Percentiles rank a stretch among this genome's conserved stretches.
These are phyloP conservation scores for Tetrahymena borealis DNA, from an alignment of 73 alveolate species.

Conservation along the genomic window DNA sequence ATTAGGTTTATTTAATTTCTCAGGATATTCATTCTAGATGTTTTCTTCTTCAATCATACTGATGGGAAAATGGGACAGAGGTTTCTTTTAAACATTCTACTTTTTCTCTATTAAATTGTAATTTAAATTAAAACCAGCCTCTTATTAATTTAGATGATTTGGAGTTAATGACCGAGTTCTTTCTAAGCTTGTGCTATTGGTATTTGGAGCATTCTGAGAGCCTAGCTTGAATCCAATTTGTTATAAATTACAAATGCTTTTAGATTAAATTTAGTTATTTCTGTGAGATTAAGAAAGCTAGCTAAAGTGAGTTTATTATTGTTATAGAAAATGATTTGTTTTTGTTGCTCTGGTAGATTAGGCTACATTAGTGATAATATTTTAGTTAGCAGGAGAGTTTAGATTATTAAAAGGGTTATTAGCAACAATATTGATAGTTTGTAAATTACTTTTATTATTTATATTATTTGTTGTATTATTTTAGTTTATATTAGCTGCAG, in stretches of 20 bases:
- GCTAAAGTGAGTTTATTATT: neutral
- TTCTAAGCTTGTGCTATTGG: neutral
- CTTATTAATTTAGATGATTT: no score
- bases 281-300: neutral
- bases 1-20: no score
- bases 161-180: neutral
- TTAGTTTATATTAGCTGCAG: neutral
- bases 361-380: no score
- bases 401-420: no score
- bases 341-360: neutral
- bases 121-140: neutral
- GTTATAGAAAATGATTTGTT: neutral
- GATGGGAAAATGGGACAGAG: no score
- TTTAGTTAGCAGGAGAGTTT: no score
- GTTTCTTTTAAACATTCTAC: neutral
- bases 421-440: no score
- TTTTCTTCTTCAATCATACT: no score
- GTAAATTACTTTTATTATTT: no score
- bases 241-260: neutral
- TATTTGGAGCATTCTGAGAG: neutral
- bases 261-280: neutral
- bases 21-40: no score
- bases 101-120: neutral
- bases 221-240: neutral
- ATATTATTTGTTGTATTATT: no score